Conservation (phyloP, 1,284 basidiomycete species). For the Prillingera fragicola region DNA sequence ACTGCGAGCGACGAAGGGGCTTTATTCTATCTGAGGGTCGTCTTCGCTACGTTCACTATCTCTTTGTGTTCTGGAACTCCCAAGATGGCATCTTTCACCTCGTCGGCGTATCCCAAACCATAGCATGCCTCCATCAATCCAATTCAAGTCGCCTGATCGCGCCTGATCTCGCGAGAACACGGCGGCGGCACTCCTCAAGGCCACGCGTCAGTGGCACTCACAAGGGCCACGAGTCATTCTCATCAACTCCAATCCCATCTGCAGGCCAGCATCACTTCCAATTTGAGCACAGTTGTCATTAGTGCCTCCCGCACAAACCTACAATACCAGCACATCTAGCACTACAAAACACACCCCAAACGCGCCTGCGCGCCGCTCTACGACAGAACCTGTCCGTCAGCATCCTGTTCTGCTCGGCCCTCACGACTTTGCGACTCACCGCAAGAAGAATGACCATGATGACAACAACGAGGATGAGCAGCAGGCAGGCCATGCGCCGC, state of each 20-base stretch:
- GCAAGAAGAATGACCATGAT: constrained; percentile 85
- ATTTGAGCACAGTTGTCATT: background rate
- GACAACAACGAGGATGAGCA: constrained; percentile 82
- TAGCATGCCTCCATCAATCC: too few species aligned
- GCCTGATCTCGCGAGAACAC: too few species aligned
- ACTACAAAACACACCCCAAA: background rate
- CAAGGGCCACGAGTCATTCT: too few species aligned
- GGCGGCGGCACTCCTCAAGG: too few species aligned
- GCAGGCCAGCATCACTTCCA: background rate
- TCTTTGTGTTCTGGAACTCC: too few species aligned
- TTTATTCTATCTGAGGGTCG: too few species aligned
- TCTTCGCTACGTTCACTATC: too few species aligned
- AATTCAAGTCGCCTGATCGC: too few species aligned
- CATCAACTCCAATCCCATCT: background rate
- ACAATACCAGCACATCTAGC: background rate
- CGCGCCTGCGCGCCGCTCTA: constrained; percentile 1
- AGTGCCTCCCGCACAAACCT: background rate
- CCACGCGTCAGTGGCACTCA: too few species aligned
- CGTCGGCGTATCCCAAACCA: too few species aligned
- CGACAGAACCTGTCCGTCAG: constrained; percentile 21
- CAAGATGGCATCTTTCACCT: too few species aligned
- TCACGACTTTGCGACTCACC: constrained; percentile 57
- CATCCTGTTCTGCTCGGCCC: background rate
- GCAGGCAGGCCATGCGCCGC: constrained; percentile 77
- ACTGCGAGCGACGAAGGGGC: too few species aligned